Evolutionary conservation across 345 rosid species (phyloP), one percentile per base, ranked within the genome.

Genomic region (Pistacia integerrima): DNA sequence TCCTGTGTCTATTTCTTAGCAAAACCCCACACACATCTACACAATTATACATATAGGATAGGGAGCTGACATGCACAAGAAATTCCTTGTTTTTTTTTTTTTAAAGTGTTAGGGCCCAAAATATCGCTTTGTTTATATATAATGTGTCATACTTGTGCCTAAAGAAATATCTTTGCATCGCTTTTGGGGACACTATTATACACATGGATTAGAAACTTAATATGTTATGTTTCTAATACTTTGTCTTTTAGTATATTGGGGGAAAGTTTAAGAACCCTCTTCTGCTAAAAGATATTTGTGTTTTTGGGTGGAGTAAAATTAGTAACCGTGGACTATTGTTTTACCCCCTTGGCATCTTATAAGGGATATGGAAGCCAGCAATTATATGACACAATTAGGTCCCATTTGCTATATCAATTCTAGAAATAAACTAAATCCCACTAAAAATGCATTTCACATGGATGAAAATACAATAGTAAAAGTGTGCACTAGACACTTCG

Each of bases 111-210:
- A 69, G 77, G 77, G 2, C 59, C 75, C 59, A 30, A 66, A 41
- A n/a, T 65, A 41, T 41, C 41, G 48, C 14, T 30, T 67, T 44
- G 65, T 46, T 38, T 13, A 60, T 7, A 48, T 1, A 60, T 30
- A 2, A 54, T 16, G 20, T 30, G 16, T 48, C 59, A 41, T 67
- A 57, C 70, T 61, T 67, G 5, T 36, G 30, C 8, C 38, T 18
- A 18, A 74, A 68, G 65, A 13, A 22, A 25, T 33, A 17, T 66
- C 18, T 14, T 65, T 75, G 67, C 66, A 51, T 35, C 70, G 74
- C 79, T n/a, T 78, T 74, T 59, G 48, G 72, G 72, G 67, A 64
- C 38, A 64, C 77, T 41, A 25, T 11, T 61, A 22, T 51, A 16
- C 70, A 70, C 35, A 52, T 65, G 16, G 67, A 35, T 73, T 44